Base-by-base conservation (phyloP, 768 basidiomycete species). In the Pleurotus ostreatus region DNA sequence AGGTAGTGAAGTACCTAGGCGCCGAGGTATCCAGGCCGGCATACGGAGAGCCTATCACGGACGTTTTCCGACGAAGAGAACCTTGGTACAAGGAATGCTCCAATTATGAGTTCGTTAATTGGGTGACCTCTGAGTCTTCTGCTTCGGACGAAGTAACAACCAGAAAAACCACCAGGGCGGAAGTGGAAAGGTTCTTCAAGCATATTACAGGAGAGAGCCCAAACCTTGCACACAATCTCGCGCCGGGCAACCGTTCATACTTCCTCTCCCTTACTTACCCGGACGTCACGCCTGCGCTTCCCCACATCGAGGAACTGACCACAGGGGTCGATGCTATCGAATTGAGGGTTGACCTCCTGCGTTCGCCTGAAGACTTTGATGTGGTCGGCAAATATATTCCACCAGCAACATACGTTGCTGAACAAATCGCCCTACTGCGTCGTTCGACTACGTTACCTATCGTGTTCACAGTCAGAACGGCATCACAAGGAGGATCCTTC, bases 231-330 rank as follows among this genome's bases (percentile, higher is more conserved):
- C 66, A 74, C 2, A 86, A 84, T 62, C 65, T 86, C 20, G 69
- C 65, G 0, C 63, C 66, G 6, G 84, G 81, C 5, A 73, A 76
- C 20, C 82, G 89, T n/a, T 91, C 94, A 0, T 93, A 94, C 73
- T 98, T 98, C 80, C 78, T 98, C 40, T 88, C 88, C 7, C 76
- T 99, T 56, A 97, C 96, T 0, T 95, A 92, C 71, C 93, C 96
- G 0, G 92, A 97, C 66, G 66, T 97, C 60, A 84, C 78, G 1
- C 81, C 83, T 3, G 86, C 88, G 0, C 74, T 94, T 41, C 69
- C 77, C 13, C 68, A 82, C 49, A 80, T 98, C 41, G 83, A 90
- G 18, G 82, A 88, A 44, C 70, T 99, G 57, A 83, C 83, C 0
- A 77, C 82, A 15, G 97, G 97, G 3, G 90, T 86, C 5, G 95